phyloP scores from a whole-genome alignment of 768 basidiomycete genomes.

The Pulveroboletus sp. region DNA sequence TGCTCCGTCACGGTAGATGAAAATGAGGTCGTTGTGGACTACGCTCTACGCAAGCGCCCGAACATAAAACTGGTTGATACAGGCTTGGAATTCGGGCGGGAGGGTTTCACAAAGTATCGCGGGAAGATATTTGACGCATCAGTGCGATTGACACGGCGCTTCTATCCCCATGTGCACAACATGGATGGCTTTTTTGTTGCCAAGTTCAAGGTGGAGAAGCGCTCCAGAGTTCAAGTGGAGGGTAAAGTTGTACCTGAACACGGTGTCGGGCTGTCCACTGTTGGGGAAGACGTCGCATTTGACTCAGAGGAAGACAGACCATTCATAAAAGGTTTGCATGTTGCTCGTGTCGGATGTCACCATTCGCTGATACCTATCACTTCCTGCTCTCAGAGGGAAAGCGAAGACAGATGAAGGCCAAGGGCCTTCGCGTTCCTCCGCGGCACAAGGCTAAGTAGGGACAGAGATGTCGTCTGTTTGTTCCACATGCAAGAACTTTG shows the following conservation, averaged over 20 bases:
- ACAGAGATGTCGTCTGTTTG: constrained; percentile 14
- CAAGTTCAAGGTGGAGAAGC: constrained; percentile 92
- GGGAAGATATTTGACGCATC: constrained; percentile 86
- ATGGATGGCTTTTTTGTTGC: constrained; percentile 99
- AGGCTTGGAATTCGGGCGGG: constrained; percentile 87
- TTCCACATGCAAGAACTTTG: constrained; percentile 1
- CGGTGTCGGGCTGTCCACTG: constrained; percentile 24
- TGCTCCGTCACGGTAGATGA: constrained; percentile 98
- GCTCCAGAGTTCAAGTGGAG: constrained; percentile 43
- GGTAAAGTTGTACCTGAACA: constrained; percentile 23
- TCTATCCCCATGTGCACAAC: constrained; percentile 97
- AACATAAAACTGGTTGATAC: constrained; percentile 90
- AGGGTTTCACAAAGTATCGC: constrained; percentile 85
- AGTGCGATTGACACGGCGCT: constrained; percentile 77
- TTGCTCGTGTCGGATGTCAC: background rate
- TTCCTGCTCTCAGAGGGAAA: constrained; percentile 50
- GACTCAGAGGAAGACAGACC: constrained; percentile 71
- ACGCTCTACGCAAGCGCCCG: constrained; percentile 91
- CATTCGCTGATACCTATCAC: background rate
- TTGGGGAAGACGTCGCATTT: constrained; percentile 46
- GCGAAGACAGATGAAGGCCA: constrained; percentile 70
- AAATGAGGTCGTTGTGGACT: constrained; percentile 97
- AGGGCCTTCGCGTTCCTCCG: constrained; percentile 63
- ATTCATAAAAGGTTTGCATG: constrained; percentile 70
- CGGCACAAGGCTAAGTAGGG: constrained; percentile 35